Percentiles rank a stretch among this genome's conserved stretches.
These are phyloP conservation scores for Saturnispora halmiae DNA, from an alignment of 805 yeast species.

Conservation along the genomic window DNA sequence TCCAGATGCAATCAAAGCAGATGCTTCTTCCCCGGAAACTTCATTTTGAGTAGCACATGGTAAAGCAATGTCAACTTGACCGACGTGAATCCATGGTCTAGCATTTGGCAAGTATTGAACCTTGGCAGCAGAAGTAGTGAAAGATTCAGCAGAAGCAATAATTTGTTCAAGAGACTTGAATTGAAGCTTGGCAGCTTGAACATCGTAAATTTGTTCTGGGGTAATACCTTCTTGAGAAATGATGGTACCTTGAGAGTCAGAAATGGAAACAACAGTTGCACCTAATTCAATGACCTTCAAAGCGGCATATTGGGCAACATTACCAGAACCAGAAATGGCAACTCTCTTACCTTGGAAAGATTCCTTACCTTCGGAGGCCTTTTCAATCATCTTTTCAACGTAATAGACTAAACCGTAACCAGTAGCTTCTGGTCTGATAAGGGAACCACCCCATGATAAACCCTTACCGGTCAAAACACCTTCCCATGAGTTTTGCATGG, in stretches of 20 bases:
- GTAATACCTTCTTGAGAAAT: conserved; percentile 76
- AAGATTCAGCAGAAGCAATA: conserved; percentile 46
- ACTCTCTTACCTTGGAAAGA: conserved; percentile 88
- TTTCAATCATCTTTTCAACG: conserved; percentile 95
- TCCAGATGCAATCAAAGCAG: conserved; percentile 87
- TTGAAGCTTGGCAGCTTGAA: conserved; percentile 70
- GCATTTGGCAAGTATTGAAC: conserved; percentile 85
- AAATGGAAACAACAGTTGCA: conserved; percentile 85
- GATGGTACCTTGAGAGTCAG: conserved; percentile 91
- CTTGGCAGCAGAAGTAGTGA: conserved; percentile 36
- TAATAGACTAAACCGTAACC: conserved; percentile 97
- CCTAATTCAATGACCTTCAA: conserved; percentile 95
- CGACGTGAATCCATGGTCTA: conserved; percentile 93
- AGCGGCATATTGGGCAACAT: conserved; percentile 99
- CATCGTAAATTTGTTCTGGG: conserved; percentile 64
- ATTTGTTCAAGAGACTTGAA: conserved; percentile 68
- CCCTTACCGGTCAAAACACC: conserved; percentile 99
- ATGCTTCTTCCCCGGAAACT: conserved; percentile 94
- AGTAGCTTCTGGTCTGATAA: conserved; percentile 98
- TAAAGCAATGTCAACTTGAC: conserved; percentile 87
- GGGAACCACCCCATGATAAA: conserved; percentile 96
- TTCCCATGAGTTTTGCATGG: conserved; percentile 82
- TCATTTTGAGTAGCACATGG: conserved; percentile 99
- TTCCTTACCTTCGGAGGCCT: conserved; percentile 84
- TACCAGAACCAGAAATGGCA: conserved; percentile 96